Percentiles rank a stretch among this genome's conserved stretches.
Conservation (phyloP, 2,329 filamentous ascomycete genomes). For the Verticillium tricorpus region DNA sequence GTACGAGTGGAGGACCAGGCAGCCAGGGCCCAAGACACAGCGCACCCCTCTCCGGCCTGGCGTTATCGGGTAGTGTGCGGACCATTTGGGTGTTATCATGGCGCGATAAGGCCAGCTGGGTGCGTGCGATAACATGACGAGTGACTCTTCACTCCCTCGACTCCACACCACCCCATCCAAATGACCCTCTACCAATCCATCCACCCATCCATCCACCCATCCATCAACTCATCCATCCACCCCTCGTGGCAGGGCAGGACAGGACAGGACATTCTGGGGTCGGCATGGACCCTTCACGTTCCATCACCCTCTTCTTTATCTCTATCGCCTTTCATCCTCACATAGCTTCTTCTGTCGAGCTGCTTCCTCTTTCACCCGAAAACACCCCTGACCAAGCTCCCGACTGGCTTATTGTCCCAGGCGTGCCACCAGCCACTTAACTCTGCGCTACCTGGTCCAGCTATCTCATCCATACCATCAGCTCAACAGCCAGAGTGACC, state of each 20-base stretch:
- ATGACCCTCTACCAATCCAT: neutral
- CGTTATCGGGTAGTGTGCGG: constrained; percentile 7
- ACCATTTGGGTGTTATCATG: constrained; percentile 12
- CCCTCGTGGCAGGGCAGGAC: neutral
- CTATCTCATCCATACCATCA: neutral
- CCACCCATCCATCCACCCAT: neutral
- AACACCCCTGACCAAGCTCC: neutral
- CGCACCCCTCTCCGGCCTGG: neutral
- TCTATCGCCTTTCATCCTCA: neutral
- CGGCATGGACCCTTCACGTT: neutral
- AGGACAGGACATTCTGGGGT: neutral
- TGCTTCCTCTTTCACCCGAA: neutral
- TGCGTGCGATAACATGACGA: neutral
- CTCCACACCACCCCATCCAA: neutral
- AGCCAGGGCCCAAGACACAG: neutral
- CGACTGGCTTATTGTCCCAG: neutral
- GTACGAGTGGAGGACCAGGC: neutral
- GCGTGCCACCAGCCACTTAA: neutral
- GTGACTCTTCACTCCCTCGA: neutral
- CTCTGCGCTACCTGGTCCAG: neutral
- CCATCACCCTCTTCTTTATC: neutral
- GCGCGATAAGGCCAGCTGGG: constrained; percentile 11
- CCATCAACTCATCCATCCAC: neutral
- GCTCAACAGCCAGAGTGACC: neutral
- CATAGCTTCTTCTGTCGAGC: neutral